Conservation (phyloP, 768 basidiomycete genomes). For the Tulasnella sp. region DNA sequence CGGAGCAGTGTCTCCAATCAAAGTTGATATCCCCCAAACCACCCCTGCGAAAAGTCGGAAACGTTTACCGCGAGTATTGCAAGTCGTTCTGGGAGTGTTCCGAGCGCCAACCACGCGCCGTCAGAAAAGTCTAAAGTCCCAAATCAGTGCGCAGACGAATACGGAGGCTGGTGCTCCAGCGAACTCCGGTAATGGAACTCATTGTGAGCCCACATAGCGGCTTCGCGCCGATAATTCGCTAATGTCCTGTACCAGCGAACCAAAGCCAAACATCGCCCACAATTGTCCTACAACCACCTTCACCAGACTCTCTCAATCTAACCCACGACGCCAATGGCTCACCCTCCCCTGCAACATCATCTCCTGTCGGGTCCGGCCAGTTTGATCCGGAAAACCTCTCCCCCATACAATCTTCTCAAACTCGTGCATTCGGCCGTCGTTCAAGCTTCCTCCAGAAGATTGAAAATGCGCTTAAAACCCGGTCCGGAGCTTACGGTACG, state of each 20-base stretch:
- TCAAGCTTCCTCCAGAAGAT: neutral
- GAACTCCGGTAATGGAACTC: neutral
- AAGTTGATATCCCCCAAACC: too few relatives aligned
- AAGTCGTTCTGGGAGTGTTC: too few relatives aligned
- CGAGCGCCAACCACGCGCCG: too few relatives aligned
- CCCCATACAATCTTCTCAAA: neutral
- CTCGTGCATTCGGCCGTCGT: neutral
- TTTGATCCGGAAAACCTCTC: neutral
- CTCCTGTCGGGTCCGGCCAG: neutral
- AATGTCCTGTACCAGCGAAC: neutral
- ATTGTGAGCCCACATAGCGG: neutral
- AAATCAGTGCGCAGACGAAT: too few relatives aligned
- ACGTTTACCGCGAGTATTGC: too few relatives aligned
- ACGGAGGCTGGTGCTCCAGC: too few relatives aligned
- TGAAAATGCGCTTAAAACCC: neutral
- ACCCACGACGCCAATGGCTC: neutral
- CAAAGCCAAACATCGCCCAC: neutral
- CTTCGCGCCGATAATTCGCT: neutral
- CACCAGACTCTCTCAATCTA: neutral
- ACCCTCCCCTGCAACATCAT: neutral
- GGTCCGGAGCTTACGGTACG: neutral
- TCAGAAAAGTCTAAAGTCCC: too few relatives aligned
- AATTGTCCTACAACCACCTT: neutral
- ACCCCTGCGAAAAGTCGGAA: too few relatives aligned
- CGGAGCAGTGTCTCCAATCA: too few relatives aligned